Conservation (phyloP, 768 basidiomycete genomes). For the Suillus ampliporus region DNA sequence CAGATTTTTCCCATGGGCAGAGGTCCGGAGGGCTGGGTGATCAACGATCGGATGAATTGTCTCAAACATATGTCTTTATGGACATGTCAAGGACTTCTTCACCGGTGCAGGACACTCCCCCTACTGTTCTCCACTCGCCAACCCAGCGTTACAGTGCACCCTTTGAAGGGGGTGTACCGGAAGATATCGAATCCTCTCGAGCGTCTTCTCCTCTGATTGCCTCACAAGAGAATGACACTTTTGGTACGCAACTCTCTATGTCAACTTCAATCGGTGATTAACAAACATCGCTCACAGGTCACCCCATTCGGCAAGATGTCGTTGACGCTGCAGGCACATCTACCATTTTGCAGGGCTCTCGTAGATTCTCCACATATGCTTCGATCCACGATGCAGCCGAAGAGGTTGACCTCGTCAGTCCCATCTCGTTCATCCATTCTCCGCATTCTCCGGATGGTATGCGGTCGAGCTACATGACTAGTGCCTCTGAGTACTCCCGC, state of each 20-base stretch:
- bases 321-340: slow-evolving; percentile 23
- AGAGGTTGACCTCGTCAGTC: slow-evolving; percentile 14
- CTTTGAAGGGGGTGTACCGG: slow-evolving; percentile 20
- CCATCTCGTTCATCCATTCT: slow-evolving; percentile 25
- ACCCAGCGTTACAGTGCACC: slow-evolving; percentile 11
- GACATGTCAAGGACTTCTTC: slow-evolving; percentile 23
- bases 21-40: slow-evolving; percentile 15
- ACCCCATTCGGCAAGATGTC: slow-evolving; percentile 28
- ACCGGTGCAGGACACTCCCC: slow-evolving; percentile 15
- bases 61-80: slow-evolving; percentile 22
- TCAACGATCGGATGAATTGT: slow-evolving; percentile 18
- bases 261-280: neutral
- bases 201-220: slow-evolving; percentile 26
- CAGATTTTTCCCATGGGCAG: slow-evolving; percentile 21
- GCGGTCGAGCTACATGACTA: slow-evolving; percentile 67
- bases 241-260: slow-evolving; percentile 22
- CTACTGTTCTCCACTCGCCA: slow-evolving; percentile 15
- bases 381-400: slow-evolving; percentile 23
- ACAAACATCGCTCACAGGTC: slow-evolving; percentile 23
- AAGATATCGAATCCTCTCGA: slow-evolving; percentile 32
- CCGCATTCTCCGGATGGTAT: slow-evolving; percentile 37
- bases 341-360: slow-evolving; percentile 15
- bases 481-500: slow-evolving; percentile 56
- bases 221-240: slow-evolving; percentile 35
- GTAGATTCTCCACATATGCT: slow-evolving; percentile 28